Conservation (phyloP, 257 asterid genomes). For the Plantago elongata region DNA sequence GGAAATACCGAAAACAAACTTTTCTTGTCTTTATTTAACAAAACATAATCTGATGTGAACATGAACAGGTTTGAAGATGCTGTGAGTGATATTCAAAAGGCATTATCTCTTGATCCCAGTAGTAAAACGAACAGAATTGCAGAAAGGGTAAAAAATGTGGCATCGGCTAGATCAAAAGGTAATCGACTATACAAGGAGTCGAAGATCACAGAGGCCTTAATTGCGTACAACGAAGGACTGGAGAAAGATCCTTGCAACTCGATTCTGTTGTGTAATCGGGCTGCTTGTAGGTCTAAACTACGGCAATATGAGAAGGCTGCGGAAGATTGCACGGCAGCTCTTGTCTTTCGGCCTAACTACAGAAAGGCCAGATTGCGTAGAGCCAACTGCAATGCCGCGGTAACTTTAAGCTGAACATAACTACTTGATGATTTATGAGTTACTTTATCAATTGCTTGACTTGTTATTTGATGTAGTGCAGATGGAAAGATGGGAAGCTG, state of each 20-base stretch:
- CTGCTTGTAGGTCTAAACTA: conserved; percentile 47
- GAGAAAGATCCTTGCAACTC: conserved; percentile 50
- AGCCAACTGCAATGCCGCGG: conserved; percentile 57
- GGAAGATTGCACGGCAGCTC: conserved; percentile 59
- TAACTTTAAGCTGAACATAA: conserved; percentile 1
- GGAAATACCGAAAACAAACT: neutral
- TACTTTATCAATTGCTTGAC: neutral
- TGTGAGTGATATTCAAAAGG: conserved; percentile 31
- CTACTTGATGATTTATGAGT: neutral
- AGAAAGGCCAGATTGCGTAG: conserved; percentile 50
- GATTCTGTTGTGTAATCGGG: conserved; percentile 52
- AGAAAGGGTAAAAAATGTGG: conserved; percentile 29
- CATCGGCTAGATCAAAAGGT: conserved; percentile 39
- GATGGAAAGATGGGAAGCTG: conserved; percentile 69
- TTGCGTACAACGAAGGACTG: conserved; percentile 43
- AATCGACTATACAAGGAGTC: conserved; percentile 42
- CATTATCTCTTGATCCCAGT: conserved; percentile 36
- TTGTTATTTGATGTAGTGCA: conserved; percentile 13
- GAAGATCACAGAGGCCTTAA: conserved; percentile 41
- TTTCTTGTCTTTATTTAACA: neutral
- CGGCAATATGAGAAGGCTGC: conserved; percentile 52
- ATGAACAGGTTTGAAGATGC: conserved; percentile 63
- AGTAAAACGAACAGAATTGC: conserved; percentile 21
- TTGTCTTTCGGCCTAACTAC: conserved; percentile 45
- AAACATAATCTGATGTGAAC: neutral